phyloP scores from a whole-genome alignment of 495 filamentous ascomycete species.

The Hypoxylon perforatum region DNA sequence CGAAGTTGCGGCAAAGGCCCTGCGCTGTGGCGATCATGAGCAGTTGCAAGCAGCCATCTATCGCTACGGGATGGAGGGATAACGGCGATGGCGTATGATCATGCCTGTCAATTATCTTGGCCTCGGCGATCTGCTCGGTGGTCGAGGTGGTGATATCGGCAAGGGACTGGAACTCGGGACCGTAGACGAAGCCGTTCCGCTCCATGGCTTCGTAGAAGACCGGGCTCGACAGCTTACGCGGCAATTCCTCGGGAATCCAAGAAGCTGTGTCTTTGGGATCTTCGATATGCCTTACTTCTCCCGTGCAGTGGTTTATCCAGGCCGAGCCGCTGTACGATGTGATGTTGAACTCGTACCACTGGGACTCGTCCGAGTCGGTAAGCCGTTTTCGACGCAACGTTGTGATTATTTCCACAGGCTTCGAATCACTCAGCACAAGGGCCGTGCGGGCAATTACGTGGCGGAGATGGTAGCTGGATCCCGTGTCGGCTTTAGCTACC shows the following conservation, averaged over 20 bases:
- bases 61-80: constrained; percentile 54
- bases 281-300: constrained; percentile 46
- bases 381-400: constrained; percentile 47
- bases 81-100: constrained; percentile 37
- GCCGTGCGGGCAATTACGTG: constrained; percentile 49
- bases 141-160: constrained; percentile 43
- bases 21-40: constrained; percentile 45
- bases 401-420: constrained; percentile 55
- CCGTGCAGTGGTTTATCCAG: constrained; percentile 58
- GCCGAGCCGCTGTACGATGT: constrained; percentile 46
- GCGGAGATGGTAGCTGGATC: constrained; percentile 47
- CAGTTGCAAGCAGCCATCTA: constrained; percentile 57
- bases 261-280: not conserved
- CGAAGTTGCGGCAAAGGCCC: constrained; percentile 45
- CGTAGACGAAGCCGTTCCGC: constrained; percentile 53
- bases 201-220: constrained; percentile 51
- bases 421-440: constrained; percentile 50
- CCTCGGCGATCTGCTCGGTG: constrained; percentile 34
- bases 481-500: constrained; percentile 29
- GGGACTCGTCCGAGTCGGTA: constrained; percentile 49
- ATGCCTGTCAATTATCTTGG: constrained; percentile 32
- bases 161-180: constrained; percentile 55
- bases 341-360: constrained; percentile 60
- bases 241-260: constrained; percentile 7
- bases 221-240: constrained; percentile 22